Conservation (phyloP, 179 eudicot genomes). For the Patellifolia procumbens region DNA sequence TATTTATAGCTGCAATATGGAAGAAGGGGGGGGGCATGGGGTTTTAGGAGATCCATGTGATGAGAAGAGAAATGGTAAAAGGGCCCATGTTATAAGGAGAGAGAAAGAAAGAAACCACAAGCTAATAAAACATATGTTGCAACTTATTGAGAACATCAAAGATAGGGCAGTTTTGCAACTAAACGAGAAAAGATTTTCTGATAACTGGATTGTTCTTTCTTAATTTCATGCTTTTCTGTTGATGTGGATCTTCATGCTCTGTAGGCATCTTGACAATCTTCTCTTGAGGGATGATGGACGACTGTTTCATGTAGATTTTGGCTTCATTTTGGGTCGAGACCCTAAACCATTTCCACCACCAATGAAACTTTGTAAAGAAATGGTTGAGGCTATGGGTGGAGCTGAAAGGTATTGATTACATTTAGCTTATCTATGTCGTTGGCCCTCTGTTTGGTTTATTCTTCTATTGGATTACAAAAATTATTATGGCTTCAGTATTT, state of each 20-base stretch:
- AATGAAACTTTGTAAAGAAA: constrained; percentile 99
- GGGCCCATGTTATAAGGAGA: no score
- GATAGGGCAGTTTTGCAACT: no score
- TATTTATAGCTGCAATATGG: no score
- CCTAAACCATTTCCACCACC: constrained; percentile 99
- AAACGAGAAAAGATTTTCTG: not conserved
- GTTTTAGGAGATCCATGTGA: no score
- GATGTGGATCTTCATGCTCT: constrained; percentile 24
- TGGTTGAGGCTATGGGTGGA: constrained; percentile 99
- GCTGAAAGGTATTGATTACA: constrained; percentile 75
- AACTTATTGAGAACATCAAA: no score
- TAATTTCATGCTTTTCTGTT: no score
- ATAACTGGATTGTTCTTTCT: no score
- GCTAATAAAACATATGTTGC: no score
- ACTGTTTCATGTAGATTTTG: constrained; percentile 97
- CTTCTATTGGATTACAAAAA: not conserved
- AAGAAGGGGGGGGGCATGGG: no score
- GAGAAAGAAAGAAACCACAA: no score
- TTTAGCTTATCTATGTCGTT: constrained; percentile 1
- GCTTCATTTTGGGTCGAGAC: constrained; percentile 92
- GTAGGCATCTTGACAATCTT: constrained; percentile 95
- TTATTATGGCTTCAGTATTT: not conserved
- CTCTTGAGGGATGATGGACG: constrained; percentile 91
- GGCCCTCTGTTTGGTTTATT: constrained; percentile 8
- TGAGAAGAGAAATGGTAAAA: no score